Conservation (phyloP, 805 yeast species). For the Sugiyamaella smithiae region DNA sequence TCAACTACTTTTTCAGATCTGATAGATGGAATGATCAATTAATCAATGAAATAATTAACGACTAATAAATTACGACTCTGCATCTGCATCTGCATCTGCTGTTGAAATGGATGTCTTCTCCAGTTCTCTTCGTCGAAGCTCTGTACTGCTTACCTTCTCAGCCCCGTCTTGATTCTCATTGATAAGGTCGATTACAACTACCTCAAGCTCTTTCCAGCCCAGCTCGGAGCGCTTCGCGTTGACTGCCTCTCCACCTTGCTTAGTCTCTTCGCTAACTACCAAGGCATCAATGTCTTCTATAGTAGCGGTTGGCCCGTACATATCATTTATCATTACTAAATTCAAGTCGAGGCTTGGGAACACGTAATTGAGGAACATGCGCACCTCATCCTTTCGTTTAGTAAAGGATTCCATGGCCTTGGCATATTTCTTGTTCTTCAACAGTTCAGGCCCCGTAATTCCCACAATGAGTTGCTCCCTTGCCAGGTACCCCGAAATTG, state of each 20-base stretch:
- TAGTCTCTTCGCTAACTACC: slow-evolving; percentile 78
- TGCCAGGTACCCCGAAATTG: slow-evolving; percentile 66
- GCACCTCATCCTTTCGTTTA: slow-evolving; percentile 47
- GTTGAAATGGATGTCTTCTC: slow-evolving; percentile 14
- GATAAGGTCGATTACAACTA: slow-evolving; percentile 59
- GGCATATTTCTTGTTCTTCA: slow-evolving; percentile 70
- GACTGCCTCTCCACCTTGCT: slow-evolving; percentile 67
- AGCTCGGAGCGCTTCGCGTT: slow-evolving; percentile 61
- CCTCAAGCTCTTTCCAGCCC: slow-evolving; percentile 49
- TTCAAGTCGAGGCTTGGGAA: slow-evolving; percentile 49
- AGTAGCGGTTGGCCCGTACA: slow-evolving; percentile 91
- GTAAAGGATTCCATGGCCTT: slow-evolving; percentile 61
- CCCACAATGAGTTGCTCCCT: slow-evolving; percentile 65
- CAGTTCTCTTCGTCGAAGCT: slow-evolving; percentile 50
- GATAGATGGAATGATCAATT: slow-evolving; percentile 39
- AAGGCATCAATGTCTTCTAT: slow-evolving; percentile 72
- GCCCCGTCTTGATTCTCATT: slow-evolving; percentile 58
- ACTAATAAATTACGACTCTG: not conserved
- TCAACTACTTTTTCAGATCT: slow-evolving; percentile 52
- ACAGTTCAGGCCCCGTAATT: slow-evolving; percentile 69
- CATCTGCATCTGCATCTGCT: slow-evolving; percentile 2
- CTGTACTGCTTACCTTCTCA: slow-evolving; percentile 84
- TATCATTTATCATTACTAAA: slow-evolving; percentile 67
- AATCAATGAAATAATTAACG: not conserved
- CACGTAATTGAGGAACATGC: slow-evolving; percentile 47